Evolutionary conservation across 106 monocot species (phyloP).

Genomic region (Gastrodia elata): DNA sequence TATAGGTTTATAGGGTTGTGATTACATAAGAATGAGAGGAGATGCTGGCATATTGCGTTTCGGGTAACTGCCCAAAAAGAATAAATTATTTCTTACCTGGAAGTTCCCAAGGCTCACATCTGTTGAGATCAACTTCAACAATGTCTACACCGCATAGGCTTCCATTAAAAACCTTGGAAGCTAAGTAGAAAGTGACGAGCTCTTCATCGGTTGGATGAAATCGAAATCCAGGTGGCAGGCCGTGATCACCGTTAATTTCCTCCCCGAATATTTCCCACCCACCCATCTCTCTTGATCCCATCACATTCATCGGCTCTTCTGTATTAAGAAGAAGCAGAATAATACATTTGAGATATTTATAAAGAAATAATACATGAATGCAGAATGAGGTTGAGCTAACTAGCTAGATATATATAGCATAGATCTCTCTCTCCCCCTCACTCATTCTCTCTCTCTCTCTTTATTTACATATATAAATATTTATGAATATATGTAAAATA

Average conservation of each 20-base stretch:
- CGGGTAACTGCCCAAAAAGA: too few species aligned
- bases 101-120: slow-evolving; percentile 95
- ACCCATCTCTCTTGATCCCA: slow-evolving; percentile 19
- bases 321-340: neutral
- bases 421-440: too few species aligned
- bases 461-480: too few species aligned
- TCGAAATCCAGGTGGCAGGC: slow-evolving; percentile 73
- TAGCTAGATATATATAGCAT: slow-evolving; percentile 5
- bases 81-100: too few species aligned
- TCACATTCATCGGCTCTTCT: slow-evolving; percentile 15
- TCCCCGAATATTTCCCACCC: slow-evolving; percentile 42
- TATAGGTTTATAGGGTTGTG: neutral
- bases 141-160: slow-evolving; percentile 50
- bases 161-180: slow-evolving; percentile 83
- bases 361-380: neutral
- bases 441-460: too few species aligned
- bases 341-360: neutral
- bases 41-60: neutral
- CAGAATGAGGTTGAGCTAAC: neutral
- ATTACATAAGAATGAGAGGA: neutral
- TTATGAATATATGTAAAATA: too few species aligned
- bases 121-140: slow-evolving; percentile 82
- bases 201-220: slow-evolving; percentile 93
- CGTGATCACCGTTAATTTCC: slow-evolving; percentile 30
- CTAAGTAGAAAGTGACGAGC: slow-evolving; percentile 79